Evolutionary conservation across 352 stramenopile species (phyloP).

Genomic region (Pelagophyceae sp.): DNA sequence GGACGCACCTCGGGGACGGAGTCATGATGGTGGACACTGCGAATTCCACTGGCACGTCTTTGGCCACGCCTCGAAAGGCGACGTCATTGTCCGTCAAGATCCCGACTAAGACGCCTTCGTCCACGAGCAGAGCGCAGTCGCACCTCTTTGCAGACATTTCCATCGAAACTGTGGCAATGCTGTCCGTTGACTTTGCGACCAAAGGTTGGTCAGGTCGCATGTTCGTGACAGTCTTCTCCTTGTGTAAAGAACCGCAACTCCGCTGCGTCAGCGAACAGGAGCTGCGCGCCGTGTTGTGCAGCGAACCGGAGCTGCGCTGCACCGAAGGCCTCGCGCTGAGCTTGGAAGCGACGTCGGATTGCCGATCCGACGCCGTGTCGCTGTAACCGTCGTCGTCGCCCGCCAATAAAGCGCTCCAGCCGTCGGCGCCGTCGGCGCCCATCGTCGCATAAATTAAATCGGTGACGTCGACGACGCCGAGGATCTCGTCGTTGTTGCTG

Average conservation of each 20-base stretch:
- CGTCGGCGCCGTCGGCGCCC: conserved; percentile 32
- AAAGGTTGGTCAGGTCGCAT: conserved; percentile 67
- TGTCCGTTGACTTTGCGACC: conserved; percentile 63
- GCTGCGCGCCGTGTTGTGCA: conserved; percentile 27
- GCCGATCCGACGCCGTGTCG: not conserved
- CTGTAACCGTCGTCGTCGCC: not conserved
- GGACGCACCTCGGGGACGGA: conserved; percentile 86
- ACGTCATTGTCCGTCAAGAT: conserved; percentile 95
- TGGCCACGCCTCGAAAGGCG: conserved; percentile 75
- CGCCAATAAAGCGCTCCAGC: not conserved
- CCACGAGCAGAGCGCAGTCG: conserved; percentile 80
- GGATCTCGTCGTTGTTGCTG: conserved; percentile 66
- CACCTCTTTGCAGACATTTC: conserved; percentile 76
- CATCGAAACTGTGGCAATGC: conserved; percentile 66
- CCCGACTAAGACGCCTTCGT: conserved; percentile 71
- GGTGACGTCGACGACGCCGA: conserved; percentile 89
- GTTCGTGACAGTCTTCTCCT: conserved; percentile 42
- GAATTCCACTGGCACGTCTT: conserved; percentile 62
- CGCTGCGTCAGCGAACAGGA: too few species aligned
- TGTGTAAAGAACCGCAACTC: too few species aligned
- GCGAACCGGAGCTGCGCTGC: not conserved
- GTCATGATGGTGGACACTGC: conserved; percentile 82
- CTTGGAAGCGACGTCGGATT: not conserved
- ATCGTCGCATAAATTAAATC: conserved; percentile 74
- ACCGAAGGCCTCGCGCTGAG: too few species aligned